A percentile compares a stretch with the other conserved stretches of the same genome.
These are phyloP conservation scores for Croton setiger DNA, from an alignment of 441 rosid species.

Conservation along the genomic window DNA sequence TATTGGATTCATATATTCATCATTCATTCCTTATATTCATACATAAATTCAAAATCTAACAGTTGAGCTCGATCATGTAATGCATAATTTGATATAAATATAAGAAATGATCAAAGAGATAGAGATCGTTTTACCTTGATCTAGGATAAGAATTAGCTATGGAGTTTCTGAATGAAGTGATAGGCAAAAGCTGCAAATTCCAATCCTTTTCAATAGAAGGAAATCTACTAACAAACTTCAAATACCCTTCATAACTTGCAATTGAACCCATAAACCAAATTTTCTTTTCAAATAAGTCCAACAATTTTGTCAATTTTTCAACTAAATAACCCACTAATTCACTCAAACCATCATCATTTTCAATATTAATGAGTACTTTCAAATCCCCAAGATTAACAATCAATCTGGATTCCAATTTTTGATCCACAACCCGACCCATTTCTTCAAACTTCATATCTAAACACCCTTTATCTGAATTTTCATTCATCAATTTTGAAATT, in stretches of 20 bases:
- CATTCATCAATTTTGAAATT: slow-evolving; percentile 28
- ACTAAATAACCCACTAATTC: slow-evolving; percentile 38
- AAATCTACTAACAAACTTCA: slow-evolving; percentile 49
- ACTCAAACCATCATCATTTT: slow-evolving; percentile 3
- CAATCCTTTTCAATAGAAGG: slow-evolving; percentile 63
- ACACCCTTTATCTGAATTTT: slow-evolving; percentile 28
- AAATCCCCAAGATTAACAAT: slow-evolving; percentile 67
- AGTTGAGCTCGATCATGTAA: too few species aligned
- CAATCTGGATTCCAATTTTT: slow-evolving; percentile 42
- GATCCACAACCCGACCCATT: slow-evolving; percentile 34
- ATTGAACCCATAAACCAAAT: slow-evolving; percentile 65
- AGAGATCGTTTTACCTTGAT: slow-evolving; percentile 49
- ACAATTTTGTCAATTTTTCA: slow-evolving; percentile 41
- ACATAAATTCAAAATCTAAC: too few species aligned
- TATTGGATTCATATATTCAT: too few species aligned
- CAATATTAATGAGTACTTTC: slow-evolving; percentile 29
- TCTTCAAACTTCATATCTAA: slow-evolving; percentile 43
- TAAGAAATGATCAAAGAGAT: neutral
- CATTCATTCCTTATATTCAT: too few species aligned
- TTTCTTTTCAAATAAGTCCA: slow-evolving; percentile 42
- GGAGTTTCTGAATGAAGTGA: slow-evolving; percentile 44
- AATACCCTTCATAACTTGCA: slow-evolving; percentile 50
- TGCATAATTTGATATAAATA: neutral
- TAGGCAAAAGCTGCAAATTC: slow-evolving; percentile 75
- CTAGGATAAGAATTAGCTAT: slow-evolving; percentile 47